Base-by-base conservation (phyloP, 2,329 filamentous ascomycete genomes). In the Cladophialophora yegresii region DNA sequence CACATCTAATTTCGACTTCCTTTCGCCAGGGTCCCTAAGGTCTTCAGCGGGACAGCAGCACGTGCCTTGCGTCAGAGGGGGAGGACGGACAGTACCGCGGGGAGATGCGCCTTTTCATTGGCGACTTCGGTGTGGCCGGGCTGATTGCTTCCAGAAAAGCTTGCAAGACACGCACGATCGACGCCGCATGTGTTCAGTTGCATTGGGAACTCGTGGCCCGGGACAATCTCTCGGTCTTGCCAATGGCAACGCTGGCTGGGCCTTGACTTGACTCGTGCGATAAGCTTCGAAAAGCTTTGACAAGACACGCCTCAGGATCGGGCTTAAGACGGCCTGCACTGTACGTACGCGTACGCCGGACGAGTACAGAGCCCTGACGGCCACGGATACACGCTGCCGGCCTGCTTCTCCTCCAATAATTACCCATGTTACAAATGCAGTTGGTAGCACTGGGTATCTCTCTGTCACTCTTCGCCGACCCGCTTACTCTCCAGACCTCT, bases 111-210 rank as follows among this genome's bases (percentile, higher is more conserved):
- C 26, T n/a, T 32, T 28, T 28, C 23, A 54, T 54, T 54, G 51
- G 51, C 51, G 16, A 20, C 12, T 1, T 54, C 51, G 28, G 12
- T 33, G 13, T 12, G 28, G 28, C 47, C 22, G 4, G 47, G 47
- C 47, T 33, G 51, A 54, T 54, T 54, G 51, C 51, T 54, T 33
- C 51, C 26, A 54, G 51, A 33, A 54, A 32, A n/a, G n/a, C 23
- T 28, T 50, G 16, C 20, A 43, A 16, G 10, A 40, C 36, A 16
- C 36, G 7, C 9, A 12, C 4, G 3, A 26, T 22, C 23, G 16
- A 20, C 12, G 20, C 22, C 4, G 47, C 47, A 28, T 26, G 4
- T 4, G 12, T 9, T 22, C 4, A 50, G 47, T 26, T 26, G 20
- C 8, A 50, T 13, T 26, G 47, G 47, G 23, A 1, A 12, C 13